Percentiles rank a stretch among this genome's conserved stretches.
Conservation (phyloP, 1,139 yeast species). For the Suhomyces anneliseae region DNA sequence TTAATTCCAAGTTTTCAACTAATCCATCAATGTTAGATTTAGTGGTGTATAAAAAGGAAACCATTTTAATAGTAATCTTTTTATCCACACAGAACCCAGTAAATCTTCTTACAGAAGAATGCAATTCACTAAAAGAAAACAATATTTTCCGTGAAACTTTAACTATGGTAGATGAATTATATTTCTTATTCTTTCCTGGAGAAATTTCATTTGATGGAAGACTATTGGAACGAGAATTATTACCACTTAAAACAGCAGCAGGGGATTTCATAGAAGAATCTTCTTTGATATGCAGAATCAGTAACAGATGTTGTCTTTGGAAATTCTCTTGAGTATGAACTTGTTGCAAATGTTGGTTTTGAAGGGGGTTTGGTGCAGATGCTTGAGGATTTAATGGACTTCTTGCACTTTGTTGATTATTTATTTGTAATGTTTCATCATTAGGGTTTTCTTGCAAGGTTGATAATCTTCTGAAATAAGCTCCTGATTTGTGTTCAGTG, state of each 20-base stretch:
- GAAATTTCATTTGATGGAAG: slow-evolving; percentile 12
- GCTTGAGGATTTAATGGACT: slow-evolving; percentile 1
- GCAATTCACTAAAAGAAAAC: slow-evolving; percentile 67
- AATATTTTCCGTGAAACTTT: slow-evolving; percentile 57
- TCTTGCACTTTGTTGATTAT: neutral
- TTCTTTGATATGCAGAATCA: slow-evolving; percentile 7
- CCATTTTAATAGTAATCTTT: slow-evolving; percentile 58
- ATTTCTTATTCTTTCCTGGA: slow-evolving; percentile 17
- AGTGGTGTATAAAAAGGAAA: slow-evolving; percentile 54
- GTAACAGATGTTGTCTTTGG: slow-evolving; percentile 11
- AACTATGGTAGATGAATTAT: slow-evolving; percentile 33
- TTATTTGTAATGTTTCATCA: slow-evolving; percentile 23
- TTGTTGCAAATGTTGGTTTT: neutral
- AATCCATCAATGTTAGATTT: slow-evolving; percentile 59
- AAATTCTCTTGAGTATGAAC: slow-evolving; percentile 1
- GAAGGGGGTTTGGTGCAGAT: neutral
- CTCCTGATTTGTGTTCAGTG: slow-evolving; percentile 55
- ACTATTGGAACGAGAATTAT: slow-evolving; percentile 6
- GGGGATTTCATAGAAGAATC: slow-evolving; percentile 5
- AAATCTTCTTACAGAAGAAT: slow-evolving; percentile 64
- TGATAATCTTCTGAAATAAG: slow-evolving; percentile 70
- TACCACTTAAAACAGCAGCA: neutral
- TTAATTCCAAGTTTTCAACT: slow-evolving; percentile 58
- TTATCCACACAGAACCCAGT: slow-evolving; percentile 69
- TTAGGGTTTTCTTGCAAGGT: slow-evolving; percentile 62